These are phyloP conservation scores for Macaranga tanarius DNA, from an alignment of 441 rosid genomes.

Conservation along the genomic window DNA sequence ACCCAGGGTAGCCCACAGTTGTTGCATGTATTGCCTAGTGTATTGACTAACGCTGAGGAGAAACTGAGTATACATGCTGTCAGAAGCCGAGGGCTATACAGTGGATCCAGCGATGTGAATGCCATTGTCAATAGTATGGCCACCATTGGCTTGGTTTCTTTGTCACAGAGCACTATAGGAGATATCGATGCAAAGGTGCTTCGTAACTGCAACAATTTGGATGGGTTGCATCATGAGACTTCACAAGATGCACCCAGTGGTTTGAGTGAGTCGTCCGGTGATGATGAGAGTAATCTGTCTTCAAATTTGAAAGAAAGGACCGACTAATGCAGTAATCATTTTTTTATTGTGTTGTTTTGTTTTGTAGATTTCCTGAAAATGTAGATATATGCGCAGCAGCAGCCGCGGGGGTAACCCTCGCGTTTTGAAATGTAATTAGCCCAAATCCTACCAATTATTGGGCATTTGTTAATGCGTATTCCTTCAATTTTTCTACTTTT, in stretches of 20 bases:
- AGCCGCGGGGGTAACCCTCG: slow-evolving; percentile 25
- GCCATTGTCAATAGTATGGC: slow-evolving; percentile 43
- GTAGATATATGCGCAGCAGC: slow-evolving; percentile 38
- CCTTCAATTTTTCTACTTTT: neutral
- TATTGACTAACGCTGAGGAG: slow-evolving; percentile 38
- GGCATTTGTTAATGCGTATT: neutral
- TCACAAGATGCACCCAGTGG: slow-evolving; percentile 14
- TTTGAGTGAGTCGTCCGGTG: slow-evolving; percentile 21
- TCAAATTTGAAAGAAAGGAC: slow-evolving; percentile 17
- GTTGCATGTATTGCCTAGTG: slow-evolving; percentile 43
- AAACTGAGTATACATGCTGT: slow-evolving; percentile 34
- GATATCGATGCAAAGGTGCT: slow-evolving; percentile 16
- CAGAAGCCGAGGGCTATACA: slow-evolving; percentile 67
- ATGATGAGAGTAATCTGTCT: slow-evolving; percentile 5
- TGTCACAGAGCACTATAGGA: slow-evolving; percentile 33
- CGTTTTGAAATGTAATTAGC: slow-evolving; percentile 39
- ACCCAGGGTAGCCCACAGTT: slow-evolving; percentile 43
- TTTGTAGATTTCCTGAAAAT: neutral
- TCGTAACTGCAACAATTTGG: slow-evolving; percentile 1
- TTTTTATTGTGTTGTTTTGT: neutral
- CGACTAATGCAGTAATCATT: neutral
- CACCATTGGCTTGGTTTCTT: slow-evolving; percentile 42
- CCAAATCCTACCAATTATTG: slow-evolving; percentile 15
- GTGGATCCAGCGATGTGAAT: slow-evolving; percentile 47
- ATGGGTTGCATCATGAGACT: neutral